These are phyloP conservation scores for Furcasterigmium sp. DNA, from an alignment of 2,329 filamentous ascomycete species.

Conservation along the genomic window DNA sequence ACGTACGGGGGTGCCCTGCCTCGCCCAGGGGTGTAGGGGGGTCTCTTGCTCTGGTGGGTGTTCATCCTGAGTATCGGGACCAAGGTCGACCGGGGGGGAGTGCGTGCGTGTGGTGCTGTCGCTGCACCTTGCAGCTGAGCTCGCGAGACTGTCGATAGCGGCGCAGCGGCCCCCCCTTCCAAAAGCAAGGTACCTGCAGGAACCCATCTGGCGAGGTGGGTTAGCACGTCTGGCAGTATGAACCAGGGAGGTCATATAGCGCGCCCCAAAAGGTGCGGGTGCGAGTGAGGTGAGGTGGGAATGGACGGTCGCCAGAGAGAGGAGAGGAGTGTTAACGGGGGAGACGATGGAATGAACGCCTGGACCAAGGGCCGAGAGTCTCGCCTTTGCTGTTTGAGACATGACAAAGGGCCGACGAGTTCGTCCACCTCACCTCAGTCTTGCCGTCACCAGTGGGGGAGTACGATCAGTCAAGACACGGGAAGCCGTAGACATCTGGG, in stretches of 20 bases:
- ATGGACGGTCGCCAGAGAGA: not conserved
- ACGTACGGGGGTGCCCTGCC: no score
- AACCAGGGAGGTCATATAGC: not conserved
- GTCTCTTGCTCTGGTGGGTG: no score
- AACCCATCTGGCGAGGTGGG: conserved; percentile 7
- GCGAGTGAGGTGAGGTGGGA: no score
- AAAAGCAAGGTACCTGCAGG: conserved; percentile 15
- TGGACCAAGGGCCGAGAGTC: conserved; percentile 4
- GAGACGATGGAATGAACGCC: conserved; percentile 2
- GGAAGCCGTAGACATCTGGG: not conserved
- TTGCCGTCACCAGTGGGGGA: not conserved
- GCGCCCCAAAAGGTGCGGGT: not conserved
- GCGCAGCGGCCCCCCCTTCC: not conserved
- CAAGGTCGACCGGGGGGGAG: not conserved
- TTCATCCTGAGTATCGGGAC: conserved; percentile 6
- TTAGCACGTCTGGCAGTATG: not conserved
- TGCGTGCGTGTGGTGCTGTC: not conserved
- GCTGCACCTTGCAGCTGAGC: not conserved
- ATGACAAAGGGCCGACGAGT: conserved; percentile 3
- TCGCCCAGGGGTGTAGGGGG: no score
- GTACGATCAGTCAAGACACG: not conserved
- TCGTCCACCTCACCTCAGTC: conserved; percentile 3
- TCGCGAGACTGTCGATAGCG: not conserved
- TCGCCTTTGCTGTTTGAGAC: conserved; percentile 5
- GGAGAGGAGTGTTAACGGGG: no score